These are phyloP conservation scores for Acer negundo DNA, from an alignment of 345 rosid genomes.

Conservation along the genomic window DNA sequence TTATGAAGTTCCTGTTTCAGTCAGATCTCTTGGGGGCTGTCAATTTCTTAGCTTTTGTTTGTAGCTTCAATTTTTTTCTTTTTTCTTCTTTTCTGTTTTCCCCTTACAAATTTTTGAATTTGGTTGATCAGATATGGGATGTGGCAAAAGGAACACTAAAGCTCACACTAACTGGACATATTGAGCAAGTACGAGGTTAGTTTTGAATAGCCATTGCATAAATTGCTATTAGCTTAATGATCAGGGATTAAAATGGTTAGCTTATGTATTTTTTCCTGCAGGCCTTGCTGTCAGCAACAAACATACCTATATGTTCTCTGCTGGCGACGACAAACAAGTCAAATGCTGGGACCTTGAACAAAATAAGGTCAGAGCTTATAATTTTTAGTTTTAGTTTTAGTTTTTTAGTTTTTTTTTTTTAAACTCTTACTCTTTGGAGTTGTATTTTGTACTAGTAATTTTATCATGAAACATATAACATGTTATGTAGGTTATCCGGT, in stretches of 20 bases:
- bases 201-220: slow-evolving; percentile 9
- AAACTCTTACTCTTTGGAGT: background rate
- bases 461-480: slow-evolving; percentile 10
- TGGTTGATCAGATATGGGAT: slow-evolving; percentile 83
- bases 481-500: slow-evolving; percentile 73
- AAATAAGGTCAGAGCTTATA: slow-evolving; percentile 67
- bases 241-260: slow-evolving; percentile 4
- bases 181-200: slow-evolving; percentile 93
- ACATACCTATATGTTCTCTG: slow-evolving; percentile 96
- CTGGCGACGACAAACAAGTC: slow-evolving; percentile 99
- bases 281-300: slow-evolving; percentile 92
- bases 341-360: slow-evolving; percentile 99
- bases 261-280: slow-evolving; percentile 28
- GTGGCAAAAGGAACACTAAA: slow-evolving; percentile 85
- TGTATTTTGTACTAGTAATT: background rate
- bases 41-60: background rate
- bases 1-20: background rate
- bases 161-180: slow-evolving; percentile 95
- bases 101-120: slow-evolving; percentile 9
- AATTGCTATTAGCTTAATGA: slow-evolving; percentile 13
- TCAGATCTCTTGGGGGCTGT: background rate
- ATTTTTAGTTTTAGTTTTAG: too few species aligned
- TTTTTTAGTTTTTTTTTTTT: too few species aligned
- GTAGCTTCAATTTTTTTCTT: background rate
- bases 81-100: background rate